Evolutionary conservation across 23 red algal genomes (phyloP).

Genomic region (Rhodosorus marinus): DNA sequence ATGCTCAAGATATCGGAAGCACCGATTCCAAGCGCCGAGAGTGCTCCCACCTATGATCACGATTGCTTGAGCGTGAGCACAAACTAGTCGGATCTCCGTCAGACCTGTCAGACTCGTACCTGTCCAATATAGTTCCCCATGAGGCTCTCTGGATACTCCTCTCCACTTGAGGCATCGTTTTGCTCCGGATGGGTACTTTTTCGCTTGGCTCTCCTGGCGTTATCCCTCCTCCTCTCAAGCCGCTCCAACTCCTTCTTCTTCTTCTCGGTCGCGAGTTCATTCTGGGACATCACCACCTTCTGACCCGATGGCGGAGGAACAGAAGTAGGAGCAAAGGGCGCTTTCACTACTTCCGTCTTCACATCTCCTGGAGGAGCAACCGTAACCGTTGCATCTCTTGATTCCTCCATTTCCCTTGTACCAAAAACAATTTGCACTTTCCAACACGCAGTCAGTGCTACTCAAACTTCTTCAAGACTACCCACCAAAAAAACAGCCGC

Average conservation of each 20-base stretch:
- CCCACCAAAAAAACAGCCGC: too few relatives aligned
- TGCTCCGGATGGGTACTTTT: slow-evolving; percentile 3
- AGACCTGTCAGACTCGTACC: too few relatives aligned
- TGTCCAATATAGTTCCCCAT: slow-evolving; percentile 67
- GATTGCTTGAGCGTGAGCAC: too few relatives aligned
- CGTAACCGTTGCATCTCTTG: too few relatives aligned
- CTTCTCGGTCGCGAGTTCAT: not conserved
- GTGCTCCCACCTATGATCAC: slow-evolving; percentile 26
- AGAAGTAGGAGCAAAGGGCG: too few relatives aligned
- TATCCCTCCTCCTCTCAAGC: not conserved
- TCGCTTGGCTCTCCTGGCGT: not conserved
- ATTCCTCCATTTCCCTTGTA: too few relatives aligned
- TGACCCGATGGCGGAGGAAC: not conserved
- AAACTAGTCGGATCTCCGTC: too few relatives aligned
- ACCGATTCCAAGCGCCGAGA: slow-evolving; percentile 26
- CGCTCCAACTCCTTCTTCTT: not conserved
- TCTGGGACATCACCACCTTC: not conserved
- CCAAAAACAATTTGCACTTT: too few relatives aligned
- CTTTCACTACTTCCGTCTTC: too few relatives aligned
- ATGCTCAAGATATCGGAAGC: slow-evolving; percentile 35
- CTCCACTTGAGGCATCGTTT: slow-evolving; percentile 25
- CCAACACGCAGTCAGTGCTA: too few relatives aligned
- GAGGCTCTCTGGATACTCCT: slow-evolving; percentile 49
- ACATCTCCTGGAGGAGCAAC: too few relatives aligned
- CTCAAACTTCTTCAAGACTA: too few relatives aligned